Conservation (phyloP, 306 rosid species). For the Morella rubra region DNA sequence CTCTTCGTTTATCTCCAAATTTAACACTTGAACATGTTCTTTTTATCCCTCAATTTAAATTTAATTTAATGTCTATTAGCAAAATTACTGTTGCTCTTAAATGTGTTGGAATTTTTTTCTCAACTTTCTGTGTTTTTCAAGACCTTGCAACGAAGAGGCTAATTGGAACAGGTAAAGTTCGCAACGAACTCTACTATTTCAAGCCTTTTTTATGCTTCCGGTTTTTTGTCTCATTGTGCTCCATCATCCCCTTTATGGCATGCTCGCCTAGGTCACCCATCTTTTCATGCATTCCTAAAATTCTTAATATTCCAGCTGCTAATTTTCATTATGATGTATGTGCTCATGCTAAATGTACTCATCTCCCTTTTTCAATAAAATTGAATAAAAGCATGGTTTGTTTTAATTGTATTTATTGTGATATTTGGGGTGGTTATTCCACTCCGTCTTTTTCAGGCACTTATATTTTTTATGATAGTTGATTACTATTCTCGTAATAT, state of each 20-base stretch:
- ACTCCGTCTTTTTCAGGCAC: not conserved
- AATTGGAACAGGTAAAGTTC: not conserved
- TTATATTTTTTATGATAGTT: constrained; percentile 4
- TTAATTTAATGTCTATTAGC: not conserved
- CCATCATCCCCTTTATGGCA: not conserved
- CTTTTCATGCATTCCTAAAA: not conserved
- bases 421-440: not conserved
- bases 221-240: too few species aligned
- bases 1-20: not conserved
- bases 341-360: not conserved
- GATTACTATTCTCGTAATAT: not conserved
- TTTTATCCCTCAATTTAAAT: not conserved
- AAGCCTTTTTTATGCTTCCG: not conserved
- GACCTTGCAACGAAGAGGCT: not conserved
- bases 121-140: not conserved
- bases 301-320: not conserved
- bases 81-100: not conserved
- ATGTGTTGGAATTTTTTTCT: not conserved
- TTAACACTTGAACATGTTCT: not conserved
- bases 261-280: not conserved
- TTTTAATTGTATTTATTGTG: not conserved
- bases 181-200: not conserved
- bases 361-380: not conserved
- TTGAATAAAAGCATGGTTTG: not conserved
- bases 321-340: not conserved